Conservation (phyloP, 257 asterid species). For the Jacaranda mimosifolia region DNA sequence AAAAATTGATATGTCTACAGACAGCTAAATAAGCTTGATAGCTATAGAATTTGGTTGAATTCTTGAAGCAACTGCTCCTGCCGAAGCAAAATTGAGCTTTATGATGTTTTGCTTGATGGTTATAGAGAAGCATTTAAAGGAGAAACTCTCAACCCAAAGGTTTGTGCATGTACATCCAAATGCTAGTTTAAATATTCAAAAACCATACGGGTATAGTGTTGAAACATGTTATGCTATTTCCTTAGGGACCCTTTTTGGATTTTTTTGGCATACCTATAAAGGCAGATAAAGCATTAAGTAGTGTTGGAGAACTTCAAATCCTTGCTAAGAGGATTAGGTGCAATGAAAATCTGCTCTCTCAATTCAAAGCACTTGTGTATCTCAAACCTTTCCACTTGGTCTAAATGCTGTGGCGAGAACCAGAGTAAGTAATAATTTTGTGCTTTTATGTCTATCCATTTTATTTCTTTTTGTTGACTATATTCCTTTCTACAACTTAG, state of each 20-base stretch:
- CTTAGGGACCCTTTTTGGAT: slow-evolving; percentile 92
- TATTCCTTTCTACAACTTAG: neutral
- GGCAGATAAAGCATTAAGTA: slow-evolving; percentile 87
- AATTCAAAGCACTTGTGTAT: slow-evolving; percentile 81
- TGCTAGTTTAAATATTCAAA: slow-evolving; percentile 15
- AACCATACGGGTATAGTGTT: slow-evolving; percentile 30
- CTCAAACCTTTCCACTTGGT: slow-evolving; percentile 97
- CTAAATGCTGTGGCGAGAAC: slow-evolving; percentile 99
- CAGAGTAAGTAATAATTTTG: slow-evolving; percentile 70
- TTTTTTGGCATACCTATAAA: slow-evolving; percentile 96
- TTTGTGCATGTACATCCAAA: slow-evolving; percentile 40
- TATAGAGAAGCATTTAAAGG: slow-evolving; percentile 87
- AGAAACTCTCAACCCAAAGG: slow-evolving; percentile 79
- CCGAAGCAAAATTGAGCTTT: slow-evolving; percentile 91
- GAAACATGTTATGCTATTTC: slow-evolving; percentile 30
- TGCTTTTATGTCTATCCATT: slow-evolving; percentile 26
- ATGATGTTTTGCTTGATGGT: slow-evolving; percentile 91
- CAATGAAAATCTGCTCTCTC: slow-evolving; percentile 85
- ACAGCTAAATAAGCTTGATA: slow-evolving; percentile 82
- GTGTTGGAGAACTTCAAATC: slow-evolving; percentile 95
- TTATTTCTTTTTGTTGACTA: no score
- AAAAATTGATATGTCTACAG: no score
- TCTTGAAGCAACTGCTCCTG: slow-evolving; percentile 82
- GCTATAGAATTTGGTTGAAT: no score
- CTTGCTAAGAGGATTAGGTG: slow-evolving; percentile 90